phyloP scores from a whole-genome alignment of 305 asterid species.

The Plantago lanceolata region DNA sequence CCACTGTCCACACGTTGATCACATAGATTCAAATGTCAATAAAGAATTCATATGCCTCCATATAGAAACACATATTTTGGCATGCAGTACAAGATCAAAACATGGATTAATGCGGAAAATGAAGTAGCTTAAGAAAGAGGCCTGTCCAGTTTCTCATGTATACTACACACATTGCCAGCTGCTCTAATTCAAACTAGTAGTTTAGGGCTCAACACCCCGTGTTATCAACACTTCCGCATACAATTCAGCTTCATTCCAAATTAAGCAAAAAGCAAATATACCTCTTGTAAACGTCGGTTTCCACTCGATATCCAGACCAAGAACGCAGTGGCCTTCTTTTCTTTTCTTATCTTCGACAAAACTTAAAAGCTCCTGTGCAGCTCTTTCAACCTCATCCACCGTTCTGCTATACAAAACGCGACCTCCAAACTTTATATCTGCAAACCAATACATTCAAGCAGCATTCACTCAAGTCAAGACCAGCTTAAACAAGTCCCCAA shows the following conservation, averaged over 20 bases:
- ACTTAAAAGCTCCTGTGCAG: conserved; percentile 66
- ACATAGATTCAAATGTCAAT: too few species aligned
- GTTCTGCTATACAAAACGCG: conserved; percentile 65
- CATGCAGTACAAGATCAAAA: too few species aligned
- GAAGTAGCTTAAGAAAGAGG: too few species aligned
- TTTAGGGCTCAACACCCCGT: not conserved
- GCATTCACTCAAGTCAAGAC: not conserved
- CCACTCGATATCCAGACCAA: conserved; percentile 98
- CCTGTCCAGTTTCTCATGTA: too few species aligned
- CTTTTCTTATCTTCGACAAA: conserved; percentile 62
- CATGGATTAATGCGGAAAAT: too few species aligned
- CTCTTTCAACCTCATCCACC: conserved; percentile 65
- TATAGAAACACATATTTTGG: too few species aligned
- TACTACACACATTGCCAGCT: too few species aligned
- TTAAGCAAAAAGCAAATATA: conserved; percentile 19
- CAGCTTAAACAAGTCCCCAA: not conserved
- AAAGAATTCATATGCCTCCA: too few species aligned
- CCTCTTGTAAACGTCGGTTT: conserved; percentile 77
- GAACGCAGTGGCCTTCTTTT: conserved; percentile 48
- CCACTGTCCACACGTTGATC: too few species aligned
- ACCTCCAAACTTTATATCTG: conserved; percentile 66
- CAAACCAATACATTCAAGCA: conserved; percentile 18
- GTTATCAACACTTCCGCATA: not conserved
- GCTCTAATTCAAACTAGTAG: too few species aligned
- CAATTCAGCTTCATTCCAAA: conserved; percentile 4